Conservation (phyloP, 345 rosid species). For the Eucalyptus cloeziana region DNA sequence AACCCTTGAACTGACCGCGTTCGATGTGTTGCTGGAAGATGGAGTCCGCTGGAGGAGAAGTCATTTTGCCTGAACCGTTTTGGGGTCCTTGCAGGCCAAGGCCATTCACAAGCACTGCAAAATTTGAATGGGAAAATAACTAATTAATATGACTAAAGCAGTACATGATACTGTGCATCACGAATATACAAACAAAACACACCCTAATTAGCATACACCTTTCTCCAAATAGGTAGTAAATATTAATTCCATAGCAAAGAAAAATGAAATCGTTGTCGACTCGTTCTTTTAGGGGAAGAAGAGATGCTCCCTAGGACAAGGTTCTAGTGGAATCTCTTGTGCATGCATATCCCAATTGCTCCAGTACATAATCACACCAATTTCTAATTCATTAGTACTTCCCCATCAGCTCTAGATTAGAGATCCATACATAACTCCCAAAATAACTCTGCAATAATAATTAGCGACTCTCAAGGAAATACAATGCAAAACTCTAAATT, state of each 20-base stretch:
- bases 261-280: neutral
- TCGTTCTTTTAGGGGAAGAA: neutral
- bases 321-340: neutral
- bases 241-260: neutral
- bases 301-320: neutral
- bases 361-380: neutral
- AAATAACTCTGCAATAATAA: neutral
- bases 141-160: neutral
- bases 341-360: neutral
- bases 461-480: neutral
- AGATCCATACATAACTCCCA: neutral
- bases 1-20: neutral
- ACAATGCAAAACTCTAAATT: neutral
- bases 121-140: neutral
- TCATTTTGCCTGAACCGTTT: neutral
- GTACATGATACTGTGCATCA: neutral
- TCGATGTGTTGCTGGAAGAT: neutral
- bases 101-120: neutral
- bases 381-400: neutral
- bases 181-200: neutral
- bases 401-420: neutral
- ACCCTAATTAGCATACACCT: rapidly evolving
- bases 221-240: neutral
- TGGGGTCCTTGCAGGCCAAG: neutral
- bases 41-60: neutral